Evolutionary conservation across 805 yeast genomes (phyloP).

Genomic region (Lachancea quebecensis): DNA sequence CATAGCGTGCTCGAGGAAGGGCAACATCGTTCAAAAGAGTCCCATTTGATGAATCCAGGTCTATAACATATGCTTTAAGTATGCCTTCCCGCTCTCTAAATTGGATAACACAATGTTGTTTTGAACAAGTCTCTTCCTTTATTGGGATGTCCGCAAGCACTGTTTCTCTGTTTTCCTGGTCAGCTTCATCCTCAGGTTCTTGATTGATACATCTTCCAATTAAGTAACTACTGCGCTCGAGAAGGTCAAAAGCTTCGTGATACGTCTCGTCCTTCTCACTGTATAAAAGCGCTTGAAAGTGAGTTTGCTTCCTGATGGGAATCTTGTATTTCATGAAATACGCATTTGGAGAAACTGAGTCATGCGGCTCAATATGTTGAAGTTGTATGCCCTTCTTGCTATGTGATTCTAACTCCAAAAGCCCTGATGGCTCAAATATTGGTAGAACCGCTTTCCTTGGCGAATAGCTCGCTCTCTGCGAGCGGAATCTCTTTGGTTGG

Average conservation of each 20-base stretch:
- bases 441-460: conserved; percentile 16
- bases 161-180: conserved; percentile 12
- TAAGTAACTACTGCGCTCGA: conserved; percentile 25
- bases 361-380: conserved; percentile 35
- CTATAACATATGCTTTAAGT: conserved; percentile 37
- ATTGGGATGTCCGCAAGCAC: conserved; percentile 34
- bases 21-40: conserved; percentile 37
- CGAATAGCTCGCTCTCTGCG: background rate
- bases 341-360: conserved; percentile 24
- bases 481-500: conserved; percentile 2
- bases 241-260: conserved; percentile 19
- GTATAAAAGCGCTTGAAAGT: conserved; percentile 30
- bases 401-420: conserved; percentile 36
- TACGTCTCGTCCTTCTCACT: conserved; percentile 22
- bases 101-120: conserved; percentile 46
- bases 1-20: conserved; percentile 36
- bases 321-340: conserved; percentile 13
- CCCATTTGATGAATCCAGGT: conserved; percentile 43
- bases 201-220: conserved; percentile 32
- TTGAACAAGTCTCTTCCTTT: conserved; percentile 34
- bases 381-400: conserved; percentile 32
- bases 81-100: conserved; percentile 27
- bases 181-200: conserved; percentile 4
- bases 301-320: conserved; percentile 18
- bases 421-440: conserved; percentile 36